phyloP scores from a whole-genome alignment of 2,329 filamentous ascomycete genomes.

The Botrytis porri region DNA sequence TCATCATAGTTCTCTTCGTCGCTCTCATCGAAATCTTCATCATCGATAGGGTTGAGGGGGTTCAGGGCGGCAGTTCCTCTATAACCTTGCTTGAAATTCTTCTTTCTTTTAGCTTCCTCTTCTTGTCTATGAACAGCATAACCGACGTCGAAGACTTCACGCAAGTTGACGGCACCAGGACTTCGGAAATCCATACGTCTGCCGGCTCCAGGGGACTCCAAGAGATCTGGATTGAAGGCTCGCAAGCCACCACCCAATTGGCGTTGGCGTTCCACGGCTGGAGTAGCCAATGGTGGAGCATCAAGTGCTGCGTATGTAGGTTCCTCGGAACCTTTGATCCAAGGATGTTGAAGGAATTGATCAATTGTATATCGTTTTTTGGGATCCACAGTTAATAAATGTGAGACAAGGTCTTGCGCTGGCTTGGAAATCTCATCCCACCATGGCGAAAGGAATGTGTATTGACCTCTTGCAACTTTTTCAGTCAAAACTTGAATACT shows the following conservation, averaged over 20 bases:
- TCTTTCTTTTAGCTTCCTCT: slow-evolving; percentile 88
- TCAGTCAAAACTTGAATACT: slow-evolving; percentile 96
- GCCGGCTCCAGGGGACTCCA: slow-evolving; percentile 57
- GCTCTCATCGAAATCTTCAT: slow-evolving; percentile 64
- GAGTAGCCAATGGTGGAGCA: slow-evolving; percentile 69
- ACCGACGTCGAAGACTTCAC: slow-evolving; percentile 97
- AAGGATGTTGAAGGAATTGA: slow-evolving; percentile 91
- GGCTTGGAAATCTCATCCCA: slow-evolving; percentile 98
- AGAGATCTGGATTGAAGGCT: slow-evolving; percentile 55
- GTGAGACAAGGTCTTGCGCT: slow-evolving; percentile 89
- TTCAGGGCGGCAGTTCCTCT: slow-evolving; percentile 62
- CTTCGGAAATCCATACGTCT: slow-evolving; percentile 89
- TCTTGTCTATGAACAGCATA: slow-evolving; percentile 97
- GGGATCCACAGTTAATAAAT: slow-evolving; percentile 90
- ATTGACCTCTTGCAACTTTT: slow-evolving; percentile 95
- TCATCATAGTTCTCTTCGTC: slow-evolving; percentile 59
- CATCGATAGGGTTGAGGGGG: slow-evolving; percentile 61
- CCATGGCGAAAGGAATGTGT: slow-evolving; percentile 97
- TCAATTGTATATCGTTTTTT: slow-evolving; percentile 92
- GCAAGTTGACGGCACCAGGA: slow-evolving; percentile 88
- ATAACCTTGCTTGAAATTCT: slow-evolving; percentile 73
- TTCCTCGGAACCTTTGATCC: slow-evolving; percentile 74
- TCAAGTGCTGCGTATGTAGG: slow-evolving; percentile 64
- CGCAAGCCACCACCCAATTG: slow-evolving; percentile 36
- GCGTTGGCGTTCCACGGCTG: slow-evolving; percentile 45